Conservation (phyloP, 805 yeast species). For the Candida qinlingensis region DNA sequence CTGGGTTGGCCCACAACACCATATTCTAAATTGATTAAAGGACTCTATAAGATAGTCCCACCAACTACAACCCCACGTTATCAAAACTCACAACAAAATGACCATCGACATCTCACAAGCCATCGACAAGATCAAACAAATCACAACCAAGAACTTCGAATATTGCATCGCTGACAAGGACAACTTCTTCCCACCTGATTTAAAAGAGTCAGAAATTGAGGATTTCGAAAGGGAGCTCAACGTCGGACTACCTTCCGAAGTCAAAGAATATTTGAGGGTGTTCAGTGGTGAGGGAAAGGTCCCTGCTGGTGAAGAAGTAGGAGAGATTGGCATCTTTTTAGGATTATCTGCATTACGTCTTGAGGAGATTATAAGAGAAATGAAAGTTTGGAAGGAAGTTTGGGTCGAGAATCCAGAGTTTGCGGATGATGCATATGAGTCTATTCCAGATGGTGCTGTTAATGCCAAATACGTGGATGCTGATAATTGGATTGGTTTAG, state of each 20-base stretch:
- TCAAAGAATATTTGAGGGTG: slow-evolving; percentile 4
- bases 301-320: neutral
- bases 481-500: slow-evolving; percentile 11
- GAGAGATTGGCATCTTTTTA: slow-evolving; percentile 4
- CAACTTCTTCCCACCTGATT: slow-evolving; percentile 3
- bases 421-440: slow-evolving; percentile 3
- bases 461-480: slow-evolving; percentile 7
- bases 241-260: slow-evolving; percentile 1
- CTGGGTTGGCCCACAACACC: too few relatives aligned
- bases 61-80: too few relatives aligned
- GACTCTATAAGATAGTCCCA: too few relatives aligned
- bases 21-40: too few relatives aligned
- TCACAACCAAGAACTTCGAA: slow-evolving; percentile 1
- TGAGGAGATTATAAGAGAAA: slow-evolving; percentile 9
- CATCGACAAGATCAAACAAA: slow-evolving; percentile 1
- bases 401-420: slow-evolving; percentile 9
- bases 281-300: slow-evolving; percentile 6
- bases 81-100: neutral
- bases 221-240: neutral
- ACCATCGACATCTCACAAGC: neutral
- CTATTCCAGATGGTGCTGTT: slow-evolving; percentile 9
- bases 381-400: slow-evolving; percentile 13
- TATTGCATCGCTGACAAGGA: slow-evolving; percentile 1
- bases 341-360: slow-evolving; percentile 7
- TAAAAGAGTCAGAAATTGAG: neutral